Base-by-base conservation (phyloP, 1,139 yeast species). In the Ashbya aceris region DNA sequence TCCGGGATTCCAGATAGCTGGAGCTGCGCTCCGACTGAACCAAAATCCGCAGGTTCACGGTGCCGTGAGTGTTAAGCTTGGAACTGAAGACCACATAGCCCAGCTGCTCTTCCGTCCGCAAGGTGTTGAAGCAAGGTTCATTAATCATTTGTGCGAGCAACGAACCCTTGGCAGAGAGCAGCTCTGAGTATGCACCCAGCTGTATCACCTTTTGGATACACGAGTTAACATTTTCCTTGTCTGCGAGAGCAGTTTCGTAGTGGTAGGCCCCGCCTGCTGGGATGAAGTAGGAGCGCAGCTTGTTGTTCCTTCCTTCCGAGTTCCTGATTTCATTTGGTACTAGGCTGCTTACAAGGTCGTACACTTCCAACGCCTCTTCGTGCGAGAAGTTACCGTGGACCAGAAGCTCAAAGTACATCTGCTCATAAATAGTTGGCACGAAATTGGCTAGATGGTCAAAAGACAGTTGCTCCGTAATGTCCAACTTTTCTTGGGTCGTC, bases 11-110 rank as follows among this genome's bases (percentile, higher is more conserved):
- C 51, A 91, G 69, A 60, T 80, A 87, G 10, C 73, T 74, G 2
- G 93, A 72, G 2, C 84, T 66, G 58, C 83, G 76, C 61, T 87
- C 96, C 46, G 95, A 82, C 65, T 91, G 98, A 36, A 89, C 71
- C 49, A 89, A 66, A n/a, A 91, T 65, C 52, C 95, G 71, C 50
- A 82, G 73, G 10, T 95, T 94, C 52, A 79, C 70, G 2, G 87
- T 74, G 8, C 93, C 82, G 56, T 94, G 74, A 1, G 85, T 75
- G 44, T 73, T 70, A 48, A 81, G 69, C 29, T 74, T 65, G 1
- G 94, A 84, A 31, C 93, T 79, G 59, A 85, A 86, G 0, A 91
- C 98, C 46, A 91, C 87, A 56, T 84, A 84, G 1, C 95, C 95
- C 30, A 84, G 69, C 60, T 91, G 97, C 62, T 91, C 98, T 54